Conservation (phyloP, 352 stramenopile species). For the Phytophthora pini region DNA sequence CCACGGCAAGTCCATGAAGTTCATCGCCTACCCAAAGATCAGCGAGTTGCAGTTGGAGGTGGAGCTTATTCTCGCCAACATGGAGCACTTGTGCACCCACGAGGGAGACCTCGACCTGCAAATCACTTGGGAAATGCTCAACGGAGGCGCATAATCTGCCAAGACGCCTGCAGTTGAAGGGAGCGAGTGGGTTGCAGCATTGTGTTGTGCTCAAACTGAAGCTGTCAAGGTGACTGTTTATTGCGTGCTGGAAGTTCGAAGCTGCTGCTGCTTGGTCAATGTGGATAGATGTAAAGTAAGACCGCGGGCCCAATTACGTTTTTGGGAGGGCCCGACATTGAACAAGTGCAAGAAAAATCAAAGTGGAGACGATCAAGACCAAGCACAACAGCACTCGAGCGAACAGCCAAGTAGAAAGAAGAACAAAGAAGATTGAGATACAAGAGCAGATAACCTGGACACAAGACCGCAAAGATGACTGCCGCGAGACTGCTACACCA, state of each 20-base stretch:
- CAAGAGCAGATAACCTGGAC: not conserved
- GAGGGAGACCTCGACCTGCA: slow-evolving; percentile 84
- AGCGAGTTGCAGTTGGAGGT: slow-evolving; percentile 80
- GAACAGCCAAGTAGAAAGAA: not conserved
- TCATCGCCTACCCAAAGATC: slow-evolving; percentile 90
- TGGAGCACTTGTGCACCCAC: slow-evolving; percentile 83
- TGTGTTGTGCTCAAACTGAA: not conserved
- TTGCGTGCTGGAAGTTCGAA: slow-evolving; percentile 6
- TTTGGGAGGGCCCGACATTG: slow-evolving; percentile 32
- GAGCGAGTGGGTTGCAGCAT: slow-evolving; percentile 3
- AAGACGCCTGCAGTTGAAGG: slow-evolving; percentile 10
- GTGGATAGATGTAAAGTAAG: slow-evolving; percentile 59
- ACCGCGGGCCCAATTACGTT: slow-evolving; percentile 22
- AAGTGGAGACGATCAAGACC: slow-evolving; percentile 22
- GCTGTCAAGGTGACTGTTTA: not conserved
- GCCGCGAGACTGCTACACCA: slow-evolving; percentile 12
- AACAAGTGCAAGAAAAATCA: slow-evolving; percentile 31
- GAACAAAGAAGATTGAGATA: slow-evolving; percentile 1
- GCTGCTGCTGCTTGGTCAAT: slow-evolving; percentile 31
- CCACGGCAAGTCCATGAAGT: slow-evolving; percentile 89
- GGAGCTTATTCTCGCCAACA: slow-evolving; percentile 80
- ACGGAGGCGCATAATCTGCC: slow-evolving; percentile 45
- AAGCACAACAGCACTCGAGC: slow-evolving; percentile 13
- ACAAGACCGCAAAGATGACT: slow-evolving; percentile 12
- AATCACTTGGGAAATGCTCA: slow-evolving; percentile 89